Conservation (phyloP, 2,329 filamentous ascomycete genomes). For the Emmonsia crescens region DNA sequence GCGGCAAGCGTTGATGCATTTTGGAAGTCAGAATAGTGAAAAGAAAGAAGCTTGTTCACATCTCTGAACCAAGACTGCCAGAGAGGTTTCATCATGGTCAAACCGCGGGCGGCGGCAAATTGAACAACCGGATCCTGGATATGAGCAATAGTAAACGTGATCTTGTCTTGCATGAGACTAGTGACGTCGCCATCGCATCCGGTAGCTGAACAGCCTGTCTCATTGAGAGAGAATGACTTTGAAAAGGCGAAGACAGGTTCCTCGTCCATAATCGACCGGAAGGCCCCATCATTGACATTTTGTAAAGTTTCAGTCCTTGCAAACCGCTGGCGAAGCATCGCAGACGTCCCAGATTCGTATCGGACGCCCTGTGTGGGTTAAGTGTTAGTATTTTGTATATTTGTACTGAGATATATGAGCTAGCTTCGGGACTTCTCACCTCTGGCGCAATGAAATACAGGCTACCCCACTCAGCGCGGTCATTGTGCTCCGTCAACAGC, state of each 20-base stretch:
- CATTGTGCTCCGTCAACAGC: conserved; percentile 61
- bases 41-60: conserved; percentile 54
- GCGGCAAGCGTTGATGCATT: conserved; percentile 52
- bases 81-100: conserved; percentile 67
- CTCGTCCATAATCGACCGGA: conserved; percentile 61
- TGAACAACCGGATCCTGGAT: conserved; percentile 71
- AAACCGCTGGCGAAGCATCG: conserved; percentile 56
- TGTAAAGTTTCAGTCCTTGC: conserved; percentile 54
- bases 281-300: conserved; percentile 56
- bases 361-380: conserved; percentile 39
- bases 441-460: conserved; percentile 64
- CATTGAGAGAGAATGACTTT: conserved; percentile 49
- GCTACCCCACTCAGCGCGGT: conserved; percentile 75
- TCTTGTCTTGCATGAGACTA: conserved; percentile 36
- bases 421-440: conserved; percentile 19
- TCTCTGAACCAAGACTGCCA: conserved; percentile 66
- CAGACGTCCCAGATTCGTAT: conserved; percentile 60
- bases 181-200: conserved; percentile 13
- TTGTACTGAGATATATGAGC: background rate
- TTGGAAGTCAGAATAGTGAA: conserved; percentile 65
- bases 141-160: conserved; percentile 65
- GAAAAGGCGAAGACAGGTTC: conserved; percentile 76
- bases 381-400: background rate
- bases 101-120: conserved; percentile 62
- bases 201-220: background rate